phyloP scores from a whole-genome alignment of 208 protist species.

The Angomonas deanei region DNA sequence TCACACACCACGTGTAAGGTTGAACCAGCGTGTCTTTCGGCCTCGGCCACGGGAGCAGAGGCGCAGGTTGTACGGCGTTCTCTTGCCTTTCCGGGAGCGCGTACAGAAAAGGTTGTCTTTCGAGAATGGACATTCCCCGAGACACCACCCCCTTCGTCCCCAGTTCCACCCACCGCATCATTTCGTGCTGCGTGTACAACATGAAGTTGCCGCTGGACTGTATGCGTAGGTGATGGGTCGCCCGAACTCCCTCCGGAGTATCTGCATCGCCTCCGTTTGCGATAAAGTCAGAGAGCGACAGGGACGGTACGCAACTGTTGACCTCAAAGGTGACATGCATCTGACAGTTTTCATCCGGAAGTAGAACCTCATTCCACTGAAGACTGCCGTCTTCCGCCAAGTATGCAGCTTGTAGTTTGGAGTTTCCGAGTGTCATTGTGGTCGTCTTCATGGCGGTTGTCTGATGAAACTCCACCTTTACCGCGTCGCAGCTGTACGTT shows the following conservation, averaged over 20 bases:
- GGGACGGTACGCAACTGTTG: slow-evolving; percentile 10
- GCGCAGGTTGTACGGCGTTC: neutral
- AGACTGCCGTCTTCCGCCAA: neutral
- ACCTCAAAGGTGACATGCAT: slow-evolving; percentile 15
- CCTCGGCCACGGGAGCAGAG: slow-evolving; percentile 10
- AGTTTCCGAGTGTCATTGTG: neutral
- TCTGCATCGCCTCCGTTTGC: neutral
- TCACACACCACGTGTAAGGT: slow-evolving; percentile 8
- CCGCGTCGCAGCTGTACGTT: neutral
- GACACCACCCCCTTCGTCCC: slow-evolving; percentile 27
- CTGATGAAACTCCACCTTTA: neutral
- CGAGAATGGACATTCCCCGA: slow-evolving; percentile 6
- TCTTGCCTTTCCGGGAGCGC: neutral
- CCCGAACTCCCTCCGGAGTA: slow-evolving; percentile 16
- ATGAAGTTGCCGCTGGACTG: slow-evolving; percentile 4
- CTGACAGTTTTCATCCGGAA: neutral
- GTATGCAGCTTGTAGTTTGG: neutral
- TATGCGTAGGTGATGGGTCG: slow-evolving; percentile 16
- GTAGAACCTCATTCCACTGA: neutral
- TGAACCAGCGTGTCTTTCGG: neutral
- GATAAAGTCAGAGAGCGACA: slow-evolving; percentile 34
- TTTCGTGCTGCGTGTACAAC: slow-evolving; percentile 21
- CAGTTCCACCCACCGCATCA: slow-evolving; percentile 27
- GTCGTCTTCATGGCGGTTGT: neutral
- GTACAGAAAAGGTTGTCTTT: slow-evolving; percentile 15